These are phyloP conservation scores for Colletotrichum sp. DNA, from an alignment of 2,329 filamentous ascomycete genomes.

Conservation along the genomic window DNA sequence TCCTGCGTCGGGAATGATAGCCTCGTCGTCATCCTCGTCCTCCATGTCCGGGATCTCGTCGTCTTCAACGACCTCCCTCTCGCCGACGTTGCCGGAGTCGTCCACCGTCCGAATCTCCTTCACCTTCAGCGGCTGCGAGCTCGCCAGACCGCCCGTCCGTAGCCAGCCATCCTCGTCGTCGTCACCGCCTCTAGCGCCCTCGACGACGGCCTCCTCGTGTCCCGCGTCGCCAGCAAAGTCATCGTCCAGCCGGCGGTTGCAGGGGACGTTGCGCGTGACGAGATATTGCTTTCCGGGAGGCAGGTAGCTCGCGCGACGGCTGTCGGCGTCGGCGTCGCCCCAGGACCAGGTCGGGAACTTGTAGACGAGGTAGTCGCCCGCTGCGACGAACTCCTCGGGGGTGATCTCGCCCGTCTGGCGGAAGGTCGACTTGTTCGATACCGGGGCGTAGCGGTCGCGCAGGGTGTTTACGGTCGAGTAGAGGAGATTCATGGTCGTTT, in stretches of 20 bases:
- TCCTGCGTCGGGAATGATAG: slow-evolving; percentile 83
- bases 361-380: slow-evolving; percentile 97
- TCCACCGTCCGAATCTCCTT: slow-evolving; percentile 87
- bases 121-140: slow-evolving; percentile 76
- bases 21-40: slow-evolving; percentile 95
- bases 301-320: slow-evolving; percentile 80
- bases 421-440: slow-evolving; percentile 91
- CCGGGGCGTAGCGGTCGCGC: slow-evolving; percentile 88
- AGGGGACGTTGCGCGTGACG: slow-evolving; percentile 92
- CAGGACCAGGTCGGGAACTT: slow-evolving; percentile 99
- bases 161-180: slow-evolving; percentile 90
- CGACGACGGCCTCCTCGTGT: slow-evolving; percentile 84
- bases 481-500: slow-evolving; percentile 78
- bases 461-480: slow-evolving; percentile 92
- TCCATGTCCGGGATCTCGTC: slow-evolving; percentile 99
- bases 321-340: slow-evolving; percentile 84
- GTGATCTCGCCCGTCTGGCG: slow-evolving; percentile 94
- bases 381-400: slow-evolving; percentile 93
- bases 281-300: slow-evolving; percentile 93
- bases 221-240: slow-evolving; percentile 91
- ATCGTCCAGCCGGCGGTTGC: slow-evolving; percentile 87
- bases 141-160: slow-evolving; percentile 80
- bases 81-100: slow-evolving; percentile 85
- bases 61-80: slow-evolving; percentile 71
- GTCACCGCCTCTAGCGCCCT: slow-evolving; percentile 50